Conservation (phyloP, 805 yeast species). For the Candida pseudofarinosa region DNA sequence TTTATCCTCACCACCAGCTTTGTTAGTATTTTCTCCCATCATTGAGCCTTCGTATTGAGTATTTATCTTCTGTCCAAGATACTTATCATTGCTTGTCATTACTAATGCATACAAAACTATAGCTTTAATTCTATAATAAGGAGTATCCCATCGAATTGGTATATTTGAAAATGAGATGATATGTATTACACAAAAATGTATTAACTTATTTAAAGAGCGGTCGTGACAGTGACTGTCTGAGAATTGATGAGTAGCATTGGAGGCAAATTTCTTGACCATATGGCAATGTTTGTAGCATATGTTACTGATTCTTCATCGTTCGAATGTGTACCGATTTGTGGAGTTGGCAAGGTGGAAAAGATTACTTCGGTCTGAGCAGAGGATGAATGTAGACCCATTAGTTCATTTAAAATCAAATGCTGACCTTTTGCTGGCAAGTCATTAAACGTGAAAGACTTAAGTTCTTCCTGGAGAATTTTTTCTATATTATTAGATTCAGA, state of each 20-base stretch:
- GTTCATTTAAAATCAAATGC: slow-evolving; percentile 80
- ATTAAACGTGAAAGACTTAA: slow-evolving; percentile 54
- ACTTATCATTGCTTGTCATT: neutral
- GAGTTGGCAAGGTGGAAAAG: slow-evolving; percentile 88
- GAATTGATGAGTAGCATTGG: slow-evolving; percentile 83
- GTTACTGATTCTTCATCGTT: slow-evolving; percentile 65
- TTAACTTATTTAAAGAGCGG: slow-evolving; percentile 54
- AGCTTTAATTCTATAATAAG: no score
- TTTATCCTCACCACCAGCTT: slow-evolving; percentile 3
- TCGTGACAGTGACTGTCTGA: slow-evolving; percentile 93
- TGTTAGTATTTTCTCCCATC: slow-evolving; percentile 12
- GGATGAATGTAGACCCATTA: slow-evolving; percentile 65
- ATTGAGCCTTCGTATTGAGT: slow-evolving; percentile 1
- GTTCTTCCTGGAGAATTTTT: slow-evolving; percentile 35
- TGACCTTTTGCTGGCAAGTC: slow-evolving; percentile 92
- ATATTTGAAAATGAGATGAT: slow-evolving; percentile 1
- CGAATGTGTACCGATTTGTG: slow-evolving; percentile 75
- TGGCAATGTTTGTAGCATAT: slow-evolving; percentile 69
- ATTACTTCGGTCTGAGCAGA: slow-evolving; percentile 58
- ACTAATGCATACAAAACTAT: neutral
- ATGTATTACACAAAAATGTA: slow-evolving; percentile 1
- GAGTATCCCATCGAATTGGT: neutral
- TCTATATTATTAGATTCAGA: slow-evolving; percentile 19
- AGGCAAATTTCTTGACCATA: slow-evolving; percentile 81
- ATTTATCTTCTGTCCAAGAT: slow-evolving; percentile 2